Conservation (phyloP, 2,329 filamentous ascomycete species). For the Cryphonectria naterciae region DNA sequence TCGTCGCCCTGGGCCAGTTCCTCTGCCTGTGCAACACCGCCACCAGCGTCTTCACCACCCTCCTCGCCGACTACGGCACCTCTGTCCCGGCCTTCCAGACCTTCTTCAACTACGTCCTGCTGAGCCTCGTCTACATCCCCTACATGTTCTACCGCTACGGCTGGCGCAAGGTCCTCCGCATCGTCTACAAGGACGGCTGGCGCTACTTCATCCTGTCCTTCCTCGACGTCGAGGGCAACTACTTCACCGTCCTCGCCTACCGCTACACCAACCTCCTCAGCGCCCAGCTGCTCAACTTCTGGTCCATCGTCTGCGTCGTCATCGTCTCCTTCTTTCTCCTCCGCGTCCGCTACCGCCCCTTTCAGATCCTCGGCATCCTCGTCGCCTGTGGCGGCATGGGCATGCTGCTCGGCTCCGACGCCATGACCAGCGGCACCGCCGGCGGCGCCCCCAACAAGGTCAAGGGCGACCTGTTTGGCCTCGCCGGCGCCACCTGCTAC, state of each 20-base stretch:
- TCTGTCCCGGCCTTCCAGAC: conserved; percentile 95
- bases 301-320: conserved; percentile 94
- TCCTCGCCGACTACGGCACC: conserved; percentile 69
- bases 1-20: conserved; percentile 79
- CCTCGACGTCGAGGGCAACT: conserved; percentile 95
- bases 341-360: conserved; percentile 83
- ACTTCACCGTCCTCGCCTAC: conserved; percentile 96
- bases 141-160: conserved; percentile 82
- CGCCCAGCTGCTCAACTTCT: conserved; percentile 96
- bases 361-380: conserved; percentile 85
- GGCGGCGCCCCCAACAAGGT: conserved; percentile 71
- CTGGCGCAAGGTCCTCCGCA: conserved; percentile 65
- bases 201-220: conserved; percentile 92
- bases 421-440: conserved; percentile 76
- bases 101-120: conserved; percentile 89
- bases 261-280: conserved; percentile 89
- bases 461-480: conserved; percentile 90
- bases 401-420: conserved; percentile 78
- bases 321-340: conserved; percentile 81
- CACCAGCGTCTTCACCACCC: conserved; percentile 86
- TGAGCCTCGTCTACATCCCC: conserved; percentile 80
- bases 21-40: conserved; percentile 88
- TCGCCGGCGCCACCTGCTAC: conserved; percentile 89
- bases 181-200: conserved; percentile 79
- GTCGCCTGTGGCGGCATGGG: conserved; percentile 91